These are phyloP conservation scores for Flaveria bidentis DNA, from an alignment of 129 eudicot genomes.

Conservation along the genomic window DNA sequence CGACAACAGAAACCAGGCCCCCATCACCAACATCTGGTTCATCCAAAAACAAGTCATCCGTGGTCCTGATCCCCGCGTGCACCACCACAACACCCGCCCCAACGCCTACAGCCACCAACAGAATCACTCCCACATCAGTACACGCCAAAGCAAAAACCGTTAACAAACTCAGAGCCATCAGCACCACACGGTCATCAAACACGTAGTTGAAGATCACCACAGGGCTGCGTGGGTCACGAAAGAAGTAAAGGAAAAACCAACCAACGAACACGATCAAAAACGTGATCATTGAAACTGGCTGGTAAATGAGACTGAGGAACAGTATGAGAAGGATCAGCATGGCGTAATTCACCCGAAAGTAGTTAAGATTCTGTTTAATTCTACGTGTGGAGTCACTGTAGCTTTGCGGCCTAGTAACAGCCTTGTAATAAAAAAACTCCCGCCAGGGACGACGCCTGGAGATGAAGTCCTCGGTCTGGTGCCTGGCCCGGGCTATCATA, in stretches of 20 bases:
- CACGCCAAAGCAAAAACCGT: constrained; percentile 60
- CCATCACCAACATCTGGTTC: constrained; percentile 63
- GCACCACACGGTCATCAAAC: constrained; percentile 61
- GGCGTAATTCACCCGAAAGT: constrained; percentile 71
- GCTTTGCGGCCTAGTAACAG: constrained; percentile 46
- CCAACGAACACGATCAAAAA: constrained; percentile 56
- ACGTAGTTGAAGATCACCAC: constrained; percentile 41
- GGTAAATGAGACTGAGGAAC: constrained; percentile 65
- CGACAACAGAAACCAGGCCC: constrained; percentile 72
- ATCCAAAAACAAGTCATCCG: constrained; percentile 70
- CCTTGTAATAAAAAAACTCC: constrained; percentile 37
- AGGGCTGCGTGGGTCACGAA: constrained; percentile 40
- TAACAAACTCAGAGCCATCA: constrained; percentile 52
- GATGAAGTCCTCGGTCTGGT: constrained; percentile 42
- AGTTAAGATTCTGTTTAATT: constrained; percentile 53
- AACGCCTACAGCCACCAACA: constrained; percentile 53
- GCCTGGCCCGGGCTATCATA: constrained; percentile 34
- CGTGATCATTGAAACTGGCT: constrained; percentile 77
- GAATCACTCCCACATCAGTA: constrained; percentile 73
- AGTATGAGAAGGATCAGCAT: constrained; percentile 52
- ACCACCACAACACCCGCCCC: constrained; percentile 49
- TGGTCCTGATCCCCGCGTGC: constrained; percentile 58
- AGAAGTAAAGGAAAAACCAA: constrained; percentile 62
- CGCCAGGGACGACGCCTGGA: constrained; percentile 75
- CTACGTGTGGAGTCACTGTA: constrained; percentile 55